Evolutionary conservation across 164 flowering plant genomes (phyloP).

Genomic region (Umbellularia californica): DNA sequence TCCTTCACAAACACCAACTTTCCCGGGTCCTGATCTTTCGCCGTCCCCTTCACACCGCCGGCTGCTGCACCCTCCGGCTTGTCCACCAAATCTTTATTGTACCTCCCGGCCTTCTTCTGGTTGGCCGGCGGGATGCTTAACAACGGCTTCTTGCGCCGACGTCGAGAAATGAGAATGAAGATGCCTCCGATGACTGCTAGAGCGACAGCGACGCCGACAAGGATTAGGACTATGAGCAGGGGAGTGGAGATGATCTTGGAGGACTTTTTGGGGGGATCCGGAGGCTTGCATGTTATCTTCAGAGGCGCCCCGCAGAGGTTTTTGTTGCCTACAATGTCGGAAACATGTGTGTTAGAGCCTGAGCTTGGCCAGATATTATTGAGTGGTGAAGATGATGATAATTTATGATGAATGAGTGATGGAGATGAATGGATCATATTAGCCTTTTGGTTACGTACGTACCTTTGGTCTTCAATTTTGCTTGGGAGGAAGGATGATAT

Average conservation of each 20-base stretch:
- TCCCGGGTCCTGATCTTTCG: constrained; percentile 9
- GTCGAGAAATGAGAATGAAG: constrained; percentile 15
- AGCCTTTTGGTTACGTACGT: no score
- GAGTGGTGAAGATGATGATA: not conserved
- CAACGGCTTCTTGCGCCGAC: not conserved
- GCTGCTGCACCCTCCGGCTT: not conserved
- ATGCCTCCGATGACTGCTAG: constrained; percentile 17
- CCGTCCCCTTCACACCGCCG: constrained; percentile 9
- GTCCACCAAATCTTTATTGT: constrained; percentile 2
- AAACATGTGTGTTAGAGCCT: not conserved
- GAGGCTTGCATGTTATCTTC: constrained; percentile 6
- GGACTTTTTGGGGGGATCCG: not conserved
- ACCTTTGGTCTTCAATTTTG: no score
- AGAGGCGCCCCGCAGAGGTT: constrained; percentile 53
- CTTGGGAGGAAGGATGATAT: no score
- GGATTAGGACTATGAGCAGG: constrained; percentile 11
- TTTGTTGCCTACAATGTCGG: constrained; percentile 38
- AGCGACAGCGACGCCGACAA: constrained; percentile 17
- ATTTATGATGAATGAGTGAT: no score
- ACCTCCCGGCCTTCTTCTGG: constrained; percentile 1
- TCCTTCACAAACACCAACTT: constrained; percentile 59
- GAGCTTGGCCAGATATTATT: constrained; percentile 11
- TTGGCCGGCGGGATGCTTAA: not conserved
- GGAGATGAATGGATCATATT: no score
- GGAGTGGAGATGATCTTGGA: not conserved